Evolutionary conservation across 75 land plant genomes (phyloP).

Genomic region (Picea glauca): DNA sequence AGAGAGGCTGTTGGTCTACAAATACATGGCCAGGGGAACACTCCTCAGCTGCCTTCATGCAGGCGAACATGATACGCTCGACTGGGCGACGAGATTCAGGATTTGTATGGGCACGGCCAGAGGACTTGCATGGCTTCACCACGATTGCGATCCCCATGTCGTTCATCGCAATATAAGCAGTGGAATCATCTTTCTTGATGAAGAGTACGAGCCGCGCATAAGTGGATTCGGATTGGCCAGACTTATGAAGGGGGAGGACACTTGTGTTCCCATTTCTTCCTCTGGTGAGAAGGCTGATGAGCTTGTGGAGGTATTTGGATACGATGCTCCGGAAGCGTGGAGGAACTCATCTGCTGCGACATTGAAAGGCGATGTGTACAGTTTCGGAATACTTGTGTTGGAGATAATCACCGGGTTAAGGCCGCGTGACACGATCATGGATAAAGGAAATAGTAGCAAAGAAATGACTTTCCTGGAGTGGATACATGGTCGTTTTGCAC

Average conservation of each 20-base stretch:
- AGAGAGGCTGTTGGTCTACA: slow-evolving; percentile 82
- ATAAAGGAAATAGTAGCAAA: slow-evolving; percentile 49
- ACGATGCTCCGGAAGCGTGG: slow-evolving; percentile 87
- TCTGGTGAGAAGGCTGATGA: slow-evolving; percentile 74
- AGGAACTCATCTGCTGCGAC: slow-evolving; percentile 88
- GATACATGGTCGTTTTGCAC: too few species aligned
- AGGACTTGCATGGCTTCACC: slow-evolving; percentile 93
- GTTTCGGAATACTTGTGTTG: slow-evolving; percentile 82
- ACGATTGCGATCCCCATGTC: slow-evolving; percentile 87
- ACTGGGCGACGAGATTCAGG: slow-evolving; percentile 75
- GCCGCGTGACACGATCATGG: slow-evolving; percentile 81
- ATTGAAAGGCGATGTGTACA: slow-evolving; percentile 87
- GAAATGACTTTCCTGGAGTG: slow-evolving; percentile 52
- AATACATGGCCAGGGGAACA: slow-evolving; percentile 75
- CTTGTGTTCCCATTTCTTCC: slow-evolving; percentile 72
- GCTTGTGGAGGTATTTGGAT: slow-evolving; percentile 75
- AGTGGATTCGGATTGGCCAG: slow-evolving; percentile 96
- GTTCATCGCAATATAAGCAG: slow-evolving; percentile 89
- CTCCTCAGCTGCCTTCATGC: slow-evolving; percentile 51
- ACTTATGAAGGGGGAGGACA: slow-evolving; percentile 69
- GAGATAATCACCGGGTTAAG: slow-evolving; percentile 75
- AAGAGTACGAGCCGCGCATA: slow-evolving; percentile 69
- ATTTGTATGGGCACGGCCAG: slow-evolving; percentile 76
- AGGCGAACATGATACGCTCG: slow-evolving; percentile 26
- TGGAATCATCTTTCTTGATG: slow-evolving; percentile 71